Evolutionary conservation across 495 filamentous ascomycete genomes (phyloP).

Genomic region (Tuber aestivum): DNA sequence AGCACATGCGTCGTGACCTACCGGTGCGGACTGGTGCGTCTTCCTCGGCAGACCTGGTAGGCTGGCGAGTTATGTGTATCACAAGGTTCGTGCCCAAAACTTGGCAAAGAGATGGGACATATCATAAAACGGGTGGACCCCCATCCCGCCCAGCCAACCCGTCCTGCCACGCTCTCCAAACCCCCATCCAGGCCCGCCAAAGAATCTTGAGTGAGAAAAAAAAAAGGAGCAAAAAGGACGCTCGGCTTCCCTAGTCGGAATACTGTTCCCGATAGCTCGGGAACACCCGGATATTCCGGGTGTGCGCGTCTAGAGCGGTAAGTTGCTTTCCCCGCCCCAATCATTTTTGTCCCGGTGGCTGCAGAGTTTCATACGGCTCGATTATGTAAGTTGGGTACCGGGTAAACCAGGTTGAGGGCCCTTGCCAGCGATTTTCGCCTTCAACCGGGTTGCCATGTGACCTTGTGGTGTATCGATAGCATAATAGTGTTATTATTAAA

Average conservation of each 20-base stretch:
- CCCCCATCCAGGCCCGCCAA: background rate
- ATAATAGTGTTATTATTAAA: too few species aligned
- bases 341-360: background rate
- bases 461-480: too few species aligned
- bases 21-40: background rate
- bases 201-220: background rate
- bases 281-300: background rate
- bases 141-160: background rate
- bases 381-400: too few species aligned
- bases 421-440: too few species aligned
- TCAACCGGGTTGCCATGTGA: too few species aligned
- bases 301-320: background rate
- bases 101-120: background rate
- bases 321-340: background rate
- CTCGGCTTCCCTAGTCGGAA: background rate
- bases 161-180: background rate
- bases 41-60: background rate
- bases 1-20: background rate
- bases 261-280: background rate
- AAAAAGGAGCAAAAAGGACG: background rate
- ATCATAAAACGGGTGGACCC: background rate
- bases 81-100: background rate
- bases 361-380: background rate
- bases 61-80: background rate
- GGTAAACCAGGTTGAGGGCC: too few species aligned